Percentiles rank a stretch among this genome's conserved stretches.
Evolutionary conservation across 805 yeast species (phyloP).

Genomic region (Lipomyces mesembrius): DNA sequence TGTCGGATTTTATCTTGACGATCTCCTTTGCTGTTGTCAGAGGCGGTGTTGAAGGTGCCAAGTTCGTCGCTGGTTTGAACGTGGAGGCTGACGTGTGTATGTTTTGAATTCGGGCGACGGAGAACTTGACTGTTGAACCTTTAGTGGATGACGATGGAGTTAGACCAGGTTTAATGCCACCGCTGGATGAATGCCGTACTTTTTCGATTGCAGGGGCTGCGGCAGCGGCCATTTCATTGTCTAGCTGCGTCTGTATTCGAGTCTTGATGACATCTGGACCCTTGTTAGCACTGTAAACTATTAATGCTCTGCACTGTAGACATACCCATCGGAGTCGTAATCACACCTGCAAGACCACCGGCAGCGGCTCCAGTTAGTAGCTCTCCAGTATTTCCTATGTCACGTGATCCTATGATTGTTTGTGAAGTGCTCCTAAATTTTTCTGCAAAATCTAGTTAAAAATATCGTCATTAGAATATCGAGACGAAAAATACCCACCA

Average conservation of each 20-base stretch:
- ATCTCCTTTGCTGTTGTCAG: slow-evolving; percentile 38
- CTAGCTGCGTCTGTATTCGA: slow-evolving; percentile 83
- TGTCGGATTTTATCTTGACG: slow-evolving; percentile 29
- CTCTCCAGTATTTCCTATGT: slow-evolving; percentile 57
- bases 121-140: slow-evolving; percentile 1
- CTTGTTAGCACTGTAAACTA: slow-evolving; percentile 3
- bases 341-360: slow-evolving; percentile 86
- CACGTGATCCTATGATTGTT: slow-evolving; percentile 40
- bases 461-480: background rate
- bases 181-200: background rate
- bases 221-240: slow-evolving; percentile 8
- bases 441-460: slow-evolving; percentile 12
- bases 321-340: slow-evolving; percentile 80
- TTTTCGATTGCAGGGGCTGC: background rate
- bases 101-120: slow-evolving; percentile 2
- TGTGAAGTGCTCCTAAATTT: slow-evolving; percentile 47
- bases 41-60: slow-evolving; percentile 15
- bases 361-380: slow-evolving; percentile 91
- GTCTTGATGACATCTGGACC: slow-evolving; percentile 77
- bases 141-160: slow-evolving; percentile 2
- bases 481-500: slow-evolving; percentile 59
- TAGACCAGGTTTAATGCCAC: background rate
- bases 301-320: background rate
- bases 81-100: slow-evolving; percentile 8
- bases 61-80: background rate